phyloP scores from a whole-genome alignment of 495 filamentous ascomycete genomes.

The Apiosordaria backusii region DNA sequence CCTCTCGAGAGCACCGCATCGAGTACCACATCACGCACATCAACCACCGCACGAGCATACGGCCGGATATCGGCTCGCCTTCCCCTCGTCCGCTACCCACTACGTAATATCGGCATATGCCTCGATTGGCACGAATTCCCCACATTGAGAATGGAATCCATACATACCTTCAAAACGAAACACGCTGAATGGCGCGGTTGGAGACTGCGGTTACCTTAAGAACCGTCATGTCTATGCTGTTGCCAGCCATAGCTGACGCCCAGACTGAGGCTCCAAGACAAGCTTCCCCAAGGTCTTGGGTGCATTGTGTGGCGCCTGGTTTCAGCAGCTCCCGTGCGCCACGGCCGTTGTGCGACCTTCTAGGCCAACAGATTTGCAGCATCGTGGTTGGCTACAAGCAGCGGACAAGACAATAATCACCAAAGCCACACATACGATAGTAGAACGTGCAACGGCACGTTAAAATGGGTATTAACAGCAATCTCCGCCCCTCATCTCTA shows the following conservation, averaged over 20 bases:
- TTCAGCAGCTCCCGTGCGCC: not conserved
- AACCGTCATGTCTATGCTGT: not conserved
- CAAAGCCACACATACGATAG: not conserved
- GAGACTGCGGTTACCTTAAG: not conserved
- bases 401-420: not conserved
- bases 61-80: slow-evolving; percentile 1
- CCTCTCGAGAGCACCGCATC: not conserved
- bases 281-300: slow-evolving; percentile 11
- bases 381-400: not conserved
- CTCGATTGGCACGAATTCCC: not conserved
- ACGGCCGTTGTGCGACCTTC: not conserved
- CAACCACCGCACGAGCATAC: not conserved
- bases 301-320: not conserved
- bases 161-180: not conserved
- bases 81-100: not conserved
- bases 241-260: not conserved
- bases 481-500: not conserved
- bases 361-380: not conserved
- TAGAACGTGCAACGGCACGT: not conserved
- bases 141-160: not conserved
- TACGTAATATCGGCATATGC: not conserved
- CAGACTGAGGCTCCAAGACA: slow-evolving; percentile 8
- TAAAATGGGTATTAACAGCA: not conserved
- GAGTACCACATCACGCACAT: not conserved
- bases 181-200: not conserved